These are phyloP conservation scores for Candida loeiensis DNA, from an alignment of 805 yeast species.

Conservation along the genomic window DNA sequence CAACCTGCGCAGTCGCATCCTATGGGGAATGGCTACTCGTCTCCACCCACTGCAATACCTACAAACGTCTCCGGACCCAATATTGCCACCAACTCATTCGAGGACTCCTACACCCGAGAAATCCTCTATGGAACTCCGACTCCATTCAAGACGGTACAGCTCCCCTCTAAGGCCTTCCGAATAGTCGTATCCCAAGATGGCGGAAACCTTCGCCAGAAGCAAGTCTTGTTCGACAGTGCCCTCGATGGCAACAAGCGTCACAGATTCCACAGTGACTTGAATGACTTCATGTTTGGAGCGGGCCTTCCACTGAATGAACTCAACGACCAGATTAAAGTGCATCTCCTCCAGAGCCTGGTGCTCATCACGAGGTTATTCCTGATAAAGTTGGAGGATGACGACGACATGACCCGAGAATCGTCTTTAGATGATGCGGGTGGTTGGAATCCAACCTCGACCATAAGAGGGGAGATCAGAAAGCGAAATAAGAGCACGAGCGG, in stretches of 20 bases:
- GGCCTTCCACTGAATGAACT: conserved; percentile 50
- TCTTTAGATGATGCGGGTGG: conserved; percentile 10
- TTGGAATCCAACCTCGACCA: conserved; percentile 45
- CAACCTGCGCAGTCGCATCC: not conserved
- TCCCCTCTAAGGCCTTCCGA: conserved; percentile 35
- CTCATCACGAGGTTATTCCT: conserved; percentile 46
- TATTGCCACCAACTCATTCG: conserved; percentile 26
- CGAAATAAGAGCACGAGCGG: not conserved
- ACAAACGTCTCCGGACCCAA: conserved; percentile 1
- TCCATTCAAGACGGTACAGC: conserved; percentile 22
- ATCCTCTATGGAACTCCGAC: conserved; percentile 44
- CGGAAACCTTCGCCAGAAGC: conserved; percentile 43
- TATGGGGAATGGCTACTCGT: not conserved
- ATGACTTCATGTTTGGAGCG: conserved; percentile 55
- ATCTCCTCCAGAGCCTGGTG: conserved; percentile 44
- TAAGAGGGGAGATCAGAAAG: conserved; percentile 19
- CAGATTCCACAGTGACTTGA: conserved; percentile 44
- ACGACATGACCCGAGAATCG: conserved; percentile 1
- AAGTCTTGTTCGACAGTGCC: conserved; percentile 46
- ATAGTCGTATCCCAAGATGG: conserved; percentile 52
- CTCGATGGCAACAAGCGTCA: conserved; percentile 22
- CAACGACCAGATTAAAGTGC: conserved; percentile 44
- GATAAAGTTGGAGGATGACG: conserved; percentile 16
- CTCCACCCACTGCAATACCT: conserved; percentile 8
- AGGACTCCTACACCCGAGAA: conserved; percentile 44